A percentile compares a stretch with the other conserved stretches of the same genome.
Conservation (phyloP, 768 basidiomycete species). For the Rhodosporidiobolus odoratus region DNA sequence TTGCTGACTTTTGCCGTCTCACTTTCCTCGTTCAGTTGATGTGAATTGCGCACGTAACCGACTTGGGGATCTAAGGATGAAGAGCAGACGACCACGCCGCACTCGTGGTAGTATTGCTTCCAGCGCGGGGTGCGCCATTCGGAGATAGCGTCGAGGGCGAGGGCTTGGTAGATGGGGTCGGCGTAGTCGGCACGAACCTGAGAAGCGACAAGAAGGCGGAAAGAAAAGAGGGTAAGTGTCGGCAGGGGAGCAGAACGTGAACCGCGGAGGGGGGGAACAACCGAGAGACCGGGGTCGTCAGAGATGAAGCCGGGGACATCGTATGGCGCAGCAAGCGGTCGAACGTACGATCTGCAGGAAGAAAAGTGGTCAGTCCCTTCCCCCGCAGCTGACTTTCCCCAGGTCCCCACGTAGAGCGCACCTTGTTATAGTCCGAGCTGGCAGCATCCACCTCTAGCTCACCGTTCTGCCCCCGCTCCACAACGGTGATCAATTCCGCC, state of each 20-base stretch:
- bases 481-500: conserved; percentile 32
- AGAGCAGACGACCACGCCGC: conserved; percentile 22
- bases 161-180: conserved; percentile 40
- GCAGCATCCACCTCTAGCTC: conserved; percentile 43
- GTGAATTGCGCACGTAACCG: conserved; percentile 4
- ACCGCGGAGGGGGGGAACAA: background rate
- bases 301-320: no score
- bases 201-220: no score
- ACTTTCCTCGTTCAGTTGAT: conserved; percentile 3
- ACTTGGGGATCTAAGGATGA: conserved; percentile 5
- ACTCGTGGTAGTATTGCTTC: conserved; percentile 41
- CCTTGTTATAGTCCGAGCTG: conserved; percentile 44
- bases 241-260: background rate
- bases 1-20: background rate
- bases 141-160: conserved; percentile 45
- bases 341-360: no score
- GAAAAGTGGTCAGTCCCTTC: background rate
- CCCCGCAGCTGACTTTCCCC: no score
- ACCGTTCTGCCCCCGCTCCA: conserved; percentile 42
- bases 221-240: background rate
- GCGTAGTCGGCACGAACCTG: conserved; percentile 43
- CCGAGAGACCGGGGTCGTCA: no score
- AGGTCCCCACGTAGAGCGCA: background rate
- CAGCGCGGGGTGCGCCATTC: conserved; percentile 44
- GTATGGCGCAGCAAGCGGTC: no score